A percentile compares a stretch with the other conserved stretches of the same genome.
Conservation (phyloP, 164 flowering plant genomes). For the Euptelea pleiosperma region DNA sequence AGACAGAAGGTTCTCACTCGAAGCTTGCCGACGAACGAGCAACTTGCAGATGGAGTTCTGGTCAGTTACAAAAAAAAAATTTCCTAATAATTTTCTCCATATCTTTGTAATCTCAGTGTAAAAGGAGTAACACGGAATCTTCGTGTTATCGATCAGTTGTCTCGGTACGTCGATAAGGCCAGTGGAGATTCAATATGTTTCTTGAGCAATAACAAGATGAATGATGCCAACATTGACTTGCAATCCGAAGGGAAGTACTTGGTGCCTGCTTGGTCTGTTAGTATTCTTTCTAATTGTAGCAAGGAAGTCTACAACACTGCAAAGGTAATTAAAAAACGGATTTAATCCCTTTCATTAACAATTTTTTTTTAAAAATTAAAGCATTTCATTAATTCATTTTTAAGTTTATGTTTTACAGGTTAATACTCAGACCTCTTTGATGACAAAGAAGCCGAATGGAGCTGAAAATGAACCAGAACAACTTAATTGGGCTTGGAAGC, state of each 20-base stretch:
- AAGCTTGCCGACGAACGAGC: not conserved
- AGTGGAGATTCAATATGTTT: constrained; percentile 43
- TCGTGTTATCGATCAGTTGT: too few relatives aligned
- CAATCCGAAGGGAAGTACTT: constrained; percentile 27
- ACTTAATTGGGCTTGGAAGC: constrained; percentile 60
- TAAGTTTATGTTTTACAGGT: constrained; percentile 26
- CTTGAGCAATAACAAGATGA: constrained; percentile 31
- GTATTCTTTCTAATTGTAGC: constrained; percentile 51
- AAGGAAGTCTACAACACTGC: constrained; percentile 56
- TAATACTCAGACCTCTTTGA: constrained; percentile 39
- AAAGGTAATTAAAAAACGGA: constrained; percentile 30
- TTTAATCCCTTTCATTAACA: not conserved
- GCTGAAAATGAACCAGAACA: constrained; percentile 32
- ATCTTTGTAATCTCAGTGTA: too few relatives aligned
- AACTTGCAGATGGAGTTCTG: constrained; percentile 5
- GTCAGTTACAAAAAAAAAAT: too few relatives aligned
- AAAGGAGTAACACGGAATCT: too few relatives aligned
- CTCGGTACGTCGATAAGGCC: too few relatives aligned
- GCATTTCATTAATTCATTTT: not conserved
- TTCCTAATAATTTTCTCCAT: too few relatives aligned
- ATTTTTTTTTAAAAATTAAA: not conserved
- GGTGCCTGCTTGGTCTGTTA: constrained; percentile 82
- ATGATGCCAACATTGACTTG: constrained; percentile 30
- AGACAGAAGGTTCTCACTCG: constrained; percentile 34
- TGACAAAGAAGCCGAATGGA: constrained; percentile 34